These are phyloP conservation scores for Penicillium paxilli DNA, from an alignment of 495 filamentous ascomycete genomes.

Conservation along the genomic window DNA sequence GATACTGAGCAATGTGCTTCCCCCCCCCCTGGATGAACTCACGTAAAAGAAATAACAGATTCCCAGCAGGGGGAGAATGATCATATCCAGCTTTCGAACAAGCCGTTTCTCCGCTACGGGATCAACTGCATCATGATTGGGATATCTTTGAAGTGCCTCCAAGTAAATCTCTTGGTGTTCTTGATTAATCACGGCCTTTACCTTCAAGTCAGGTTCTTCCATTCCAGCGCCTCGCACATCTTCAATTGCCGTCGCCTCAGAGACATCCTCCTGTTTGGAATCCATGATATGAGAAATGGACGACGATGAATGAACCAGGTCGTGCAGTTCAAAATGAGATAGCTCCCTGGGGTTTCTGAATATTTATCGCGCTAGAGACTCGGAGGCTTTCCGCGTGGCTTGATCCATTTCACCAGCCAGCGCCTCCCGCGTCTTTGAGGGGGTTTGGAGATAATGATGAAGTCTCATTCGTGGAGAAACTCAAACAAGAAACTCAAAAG, in stretches of 20 bases:
- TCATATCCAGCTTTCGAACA: constrained; percentile 47
- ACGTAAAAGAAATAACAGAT: constrained; percentile 55
- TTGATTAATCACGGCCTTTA: background rate
- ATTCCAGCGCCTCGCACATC: background rate
- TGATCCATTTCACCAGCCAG: too few species aligned
- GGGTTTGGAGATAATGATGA: too few species aligned
- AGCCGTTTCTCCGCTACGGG: constrained; percentile 40
- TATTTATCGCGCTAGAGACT: too few species aligned
- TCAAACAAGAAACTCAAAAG: too few species aligned
- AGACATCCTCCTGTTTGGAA: background rate
- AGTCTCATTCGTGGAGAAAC: too few species aligned
- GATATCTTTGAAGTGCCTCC: background rate
- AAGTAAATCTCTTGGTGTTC: background rate
- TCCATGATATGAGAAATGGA: background rate
- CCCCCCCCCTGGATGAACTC: too few species aligned
- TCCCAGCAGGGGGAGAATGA: constrained; percentile 39
- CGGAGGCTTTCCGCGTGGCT: too few species aligned
- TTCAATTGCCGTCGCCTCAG: background rate
- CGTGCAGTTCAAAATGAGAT: too few species aligned
- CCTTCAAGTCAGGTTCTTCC: background rate
- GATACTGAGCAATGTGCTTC: too few species aligned
- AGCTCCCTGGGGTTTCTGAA: too few species aligned
- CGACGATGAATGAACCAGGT: too few species aligned
- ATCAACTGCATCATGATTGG: constrained; percentile 19
- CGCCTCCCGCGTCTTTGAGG: too few species aligned